Conservation (phyloP, 352 stramenopile genomes). For the Stramenopiles sp. region DNA sequence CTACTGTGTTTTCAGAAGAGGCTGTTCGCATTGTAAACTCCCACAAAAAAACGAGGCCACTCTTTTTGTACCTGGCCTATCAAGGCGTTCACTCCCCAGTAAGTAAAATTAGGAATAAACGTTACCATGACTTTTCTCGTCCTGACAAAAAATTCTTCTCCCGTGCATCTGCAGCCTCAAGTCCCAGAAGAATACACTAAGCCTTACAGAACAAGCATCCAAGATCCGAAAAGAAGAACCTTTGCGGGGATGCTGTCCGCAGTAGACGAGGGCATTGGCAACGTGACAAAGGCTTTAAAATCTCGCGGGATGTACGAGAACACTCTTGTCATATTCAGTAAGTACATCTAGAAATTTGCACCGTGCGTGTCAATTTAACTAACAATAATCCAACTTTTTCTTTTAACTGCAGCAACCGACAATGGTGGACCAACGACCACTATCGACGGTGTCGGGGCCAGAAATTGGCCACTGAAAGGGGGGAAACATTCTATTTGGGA, state of each 20-base stretch:
- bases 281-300: slow-evolving; percentile 19
- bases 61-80: slow-evolving; percentile 28
- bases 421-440: background rate
- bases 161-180: no score
- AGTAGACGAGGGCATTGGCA: slow-evolving; percentile 24
- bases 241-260: slow-evolving; percentile 27
- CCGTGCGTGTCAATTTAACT: no score
- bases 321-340: slow-evolving; percentile 7
- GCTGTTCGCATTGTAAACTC: slow-evolving; percentile 22
- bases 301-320: background rate
- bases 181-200: slow-evolving; percentile 21
- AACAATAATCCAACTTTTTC: no score
- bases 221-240: slow-evolving; percentile 16
- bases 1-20: slow-evolving; percentile 23
- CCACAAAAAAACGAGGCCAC: slow-evolving; percentile 10
- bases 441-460: no score
- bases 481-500: background rate
- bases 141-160: no score
- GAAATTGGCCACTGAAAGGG: background rate
- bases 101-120: no score
- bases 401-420: background rate
- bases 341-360: slow-evolving; percentile 9
- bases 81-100: slow-evolving; percentile 25
- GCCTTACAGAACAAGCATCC: slow-evolving; percentile 20
- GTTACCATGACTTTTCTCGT: no score